These are phyloP conservation scores for Ophiognomonia clavigignenti-juglandacearum DNA, from an alignment of 2,329 filamentous ascomycete genomes.

Conservation along the genomic window DNA sequence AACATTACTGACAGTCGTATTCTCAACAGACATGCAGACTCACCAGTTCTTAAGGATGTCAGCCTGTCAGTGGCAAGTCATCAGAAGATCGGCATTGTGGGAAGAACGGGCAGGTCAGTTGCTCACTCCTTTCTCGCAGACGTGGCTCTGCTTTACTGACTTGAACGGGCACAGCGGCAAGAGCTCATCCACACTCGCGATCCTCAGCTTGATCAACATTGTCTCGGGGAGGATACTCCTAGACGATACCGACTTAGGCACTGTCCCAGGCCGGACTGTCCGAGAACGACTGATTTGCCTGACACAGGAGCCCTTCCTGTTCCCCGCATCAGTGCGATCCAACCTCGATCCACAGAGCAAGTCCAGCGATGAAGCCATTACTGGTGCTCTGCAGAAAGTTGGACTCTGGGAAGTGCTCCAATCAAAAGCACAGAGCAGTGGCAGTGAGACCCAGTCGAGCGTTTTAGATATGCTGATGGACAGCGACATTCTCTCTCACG, in stretches of 20 bases:
- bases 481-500: conserved; percentile 33
- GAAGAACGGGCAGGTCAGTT: conserved; percentile 19
- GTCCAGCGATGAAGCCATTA: conserved; percentile 35
- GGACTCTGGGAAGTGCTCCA: conserved; percentile 38
- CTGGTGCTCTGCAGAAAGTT: conserved; percentile 38
- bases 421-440: conserved; percentile 25
- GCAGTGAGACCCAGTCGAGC: background rate
- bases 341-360: conserved; percentile 41
- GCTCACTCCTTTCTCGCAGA: background rate
- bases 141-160: background rate
- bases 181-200: conserved; percentile 37
- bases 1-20: background rate
- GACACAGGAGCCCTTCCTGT: conserved; percentile 47
- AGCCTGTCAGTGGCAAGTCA: conserved; percentile 1
- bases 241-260: conserved; percentile 35
- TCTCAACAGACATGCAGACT: background rate
- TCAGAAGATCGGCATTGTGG: conserved; percentile 19
- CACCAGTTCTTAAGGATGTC: background rate
- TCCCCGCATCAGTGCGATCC: conserved; percentile 39
- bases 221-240: conserved; percentile 37
- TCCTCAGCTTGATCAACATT: conserved; percentile 43
- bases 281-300: conserved; percentile 34
- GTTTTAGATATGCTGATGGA: conserved; percentile 27
- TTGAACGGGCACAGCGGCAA: conserved; percentile 38
- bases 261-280: conserved; percentile 21